Percentiles rank a stretch among this genome's conserved stretches.
These are phyloP conservation scores for Deinandra increscens DNA, from an alignment of 129 eudicot genomes.

Conservation along the genomic window DNA sequence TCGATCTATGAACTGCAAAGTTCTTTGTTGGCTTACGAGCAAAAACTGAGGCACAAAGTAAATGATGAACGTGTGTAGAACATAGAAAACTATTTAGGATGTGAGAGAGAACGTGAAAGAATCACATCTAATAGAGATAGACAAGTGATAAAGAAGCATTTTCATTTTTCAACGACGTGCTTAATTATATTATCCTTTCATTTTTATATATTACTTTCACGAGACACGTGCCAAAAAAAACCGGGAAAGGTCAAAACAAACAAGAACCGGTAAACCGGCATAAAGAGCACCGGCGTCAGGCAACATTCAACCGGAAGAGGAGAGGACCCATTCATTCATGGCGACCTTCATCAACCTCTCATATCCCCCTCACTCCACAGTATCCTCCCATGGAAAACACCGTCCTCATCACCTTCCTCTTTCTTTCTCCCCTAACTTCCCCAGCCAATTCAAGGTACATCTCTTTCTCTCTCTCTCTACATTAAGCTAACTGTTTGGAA, in stretches of 20 bases:
- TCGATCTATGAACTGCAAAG: no score
- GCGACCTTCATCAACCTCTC: constrained; percentile 52
- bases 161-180: no score
- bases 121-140: no score
- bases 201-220: neutral
- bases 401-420: constrained; percentile 23
- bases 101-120: no score
- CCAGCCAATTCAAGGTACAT: constrained; percentile 45
- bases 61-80: no score
- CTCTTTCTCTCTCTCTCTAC: constrained; percentile 16
- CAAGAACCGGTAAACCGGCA: constrained; percentile 4
- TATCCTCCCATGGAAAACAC: neutral
- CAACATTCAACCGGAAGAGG: constrained; percentile 13
- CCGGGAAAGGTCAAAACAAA: constrained; percentile 9
- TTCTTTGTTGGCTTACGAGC: no score
- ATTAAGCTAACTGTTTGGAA: constrained; percentile 11
- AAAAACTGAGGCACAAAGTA: no score
- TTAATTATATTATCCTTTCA: neutral
- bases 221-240: neutral
- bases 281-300: constrained; percentile 6
- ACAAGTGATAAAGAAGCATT: no score
- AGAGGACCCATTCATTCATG: no score
- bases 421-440: constrained; percentile 13
- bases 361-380: constrained; percentile 23
- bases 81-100: no score